Evolutionary conservation across 306 rosid genomes (phyloP).

Genomic region (Senna tora): DNA sequence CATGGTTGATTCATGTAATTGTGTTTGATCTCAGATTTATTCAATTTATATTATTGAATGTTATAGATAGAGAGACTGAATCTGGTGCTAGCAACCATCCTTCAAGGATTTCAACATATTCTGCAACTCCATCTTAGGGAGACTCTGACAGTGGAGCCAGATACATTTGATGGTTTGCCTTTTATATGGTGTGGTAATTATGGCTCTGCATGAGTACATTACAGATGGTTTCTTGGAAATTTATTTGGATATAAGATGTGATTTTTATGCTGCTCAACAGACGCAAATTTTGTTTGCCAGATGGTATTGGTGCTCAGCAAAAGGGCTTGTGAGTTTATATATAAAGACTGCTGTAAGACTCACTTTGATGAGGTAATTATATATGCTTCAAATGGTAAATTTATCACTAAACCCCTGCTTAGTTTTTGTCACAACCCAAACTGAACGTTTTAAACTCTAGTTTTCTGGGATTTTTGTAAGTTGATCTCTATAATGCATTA

Average conservation of each 20-base stretch:
- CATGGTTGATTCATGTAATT: not conserved
- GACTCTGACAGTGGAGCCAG: not conserved
- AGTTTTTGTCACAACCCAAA: not conserved
- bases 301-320: not conserved
- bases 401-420: not conserved
- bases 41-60: not conserved
- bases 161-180: not conserved
- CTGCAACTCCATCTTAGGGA: not conserved
- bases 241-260: not conserved
- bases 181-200: not conserved
- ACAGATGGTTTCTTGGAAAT: not conserved
- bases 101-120: not conserved
- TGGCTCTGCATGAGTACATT: not conserved
- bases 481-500: not conserved
- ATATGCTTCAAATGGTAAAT: not conserved
- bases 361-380: slow-evolving; percentile 1
- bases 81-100: not conserved
- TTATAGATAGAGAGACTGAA: not conserved
- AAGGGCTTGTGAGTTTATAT: not conserved
- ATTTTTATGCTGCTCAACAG: not conserved
- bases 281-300: not conserved
- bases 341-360: not conserved
- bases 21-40: not conserved
- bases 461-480: not conserved
- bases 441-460: not conserved